Evolutionary conservation across 495 filamentous ascomycete species (phyloP), one percentile per base, ranked within the genome.

Genomic region (Aspergillus wentii): DNA sequence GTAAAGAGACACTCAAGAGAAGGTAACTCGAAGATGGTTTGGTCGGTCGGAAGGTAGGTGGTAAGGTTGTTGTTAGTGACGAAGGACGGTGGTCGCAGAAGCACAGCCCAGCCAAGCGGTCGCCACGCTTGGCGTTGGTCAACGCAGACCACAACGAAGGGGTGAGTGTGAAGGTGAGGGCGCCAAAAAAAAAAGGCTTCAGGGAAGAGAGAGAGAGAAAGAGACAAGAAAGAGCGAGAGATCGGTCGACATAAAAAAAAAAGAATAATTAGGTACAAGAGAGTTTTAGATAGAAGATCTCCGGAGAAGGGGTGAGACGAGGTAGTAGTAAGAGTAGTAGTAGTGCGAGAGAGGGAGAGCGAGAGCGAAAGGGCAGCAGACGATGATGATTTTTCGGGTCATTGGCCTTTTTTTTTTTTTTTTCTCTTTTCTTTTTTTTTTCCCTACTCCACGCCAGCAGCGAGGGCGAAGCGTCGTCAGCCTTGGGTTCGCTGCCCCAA

Each of bases 391-490:
- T 40, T 37, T 37, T 45, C 28, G 29, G 30, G 30, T 27, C 20
- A 39, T 42, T 43, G 44, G 29, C 37, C 39, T 35, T 30, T 41
- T 41, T 37, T 44, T 44, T 53, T n/a, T n/a, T n/a, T n/a, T n/a
- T n/a, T n/a, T n/a, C n/a, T n/a, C n/a, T n/a, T n/a, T n/a, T n/a
- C n/a, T n/a, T n/a, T n/a, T n/a, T n/a, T n/a, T n/a, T n/a, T n/a
- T 51, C 50, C 50, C 49, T 51, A 35, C 3, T 26, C 48, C 52
- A 56, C 52, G 56, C 52, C 49, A 54, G 56, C 51, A 48, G 40
- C 36, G 35, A 48, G 45, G 42, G 40, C 41, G 55, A 56, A 64
- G 64, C 66, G 66, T 70, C 66, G 66, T 70, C 66, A 70, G 66
- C 66, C 45, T 54, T 47, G 47, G 43, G 33, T 28, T 40, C 33